Evolutionary conservation across 2,329 filamentous ascomycete species (phyloP), one percentile per base, ranked within the genome.

Genomic region (Ceratocystiopsis brevicomis): DNA sequence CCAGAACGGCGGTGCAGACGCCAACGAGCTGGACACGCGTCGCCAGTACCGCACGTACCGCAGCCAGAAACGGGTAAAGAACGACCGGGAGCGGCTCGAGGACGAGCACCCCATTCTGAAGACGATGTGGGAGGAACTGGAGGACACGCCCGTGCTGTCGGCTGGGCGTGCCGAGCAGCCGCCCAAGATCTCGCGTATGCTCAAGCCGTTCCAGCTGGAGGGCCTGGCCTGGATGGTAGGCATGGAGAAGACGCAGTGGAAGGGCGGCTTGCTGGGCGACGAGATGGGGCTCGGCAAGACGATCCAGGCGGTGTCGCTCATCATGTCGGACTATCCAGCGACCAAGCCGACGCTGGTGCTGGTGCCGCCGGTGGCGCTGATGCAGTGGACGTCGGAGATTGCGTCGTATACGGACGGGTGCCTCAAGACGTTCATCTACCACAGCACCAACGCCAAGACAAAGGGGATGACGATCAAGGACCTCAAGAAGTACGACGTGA

Each of bases 261-360:
- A 78, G 54, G 90, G 90, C 16, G 90, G 90, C 14, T 67, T 98
- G 3, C 71, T 98, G 2, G 90, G 90, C 46, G 90, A 98, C 53
- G 90, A 98, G 61, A 98, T 98, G 90, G 90, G 90, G 8, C 82
- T 98, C 63, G 90, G 90, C 41, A 98, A 98, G 65, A 98, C 90
- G 0, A 96, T 98, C 41, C 90, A 98, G 60, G 88, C 90, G 3
- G 90, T 98, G 16, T 95, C 88, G 3, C 71, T 98, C 38, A 86
- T 98, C 59, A 96, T 96, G 90, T 95, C 88, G 1, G 87, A 96
- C 57, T 95, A 83, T 53, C 88, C 87, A 4, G 81, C 78, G 18
- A 81, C 80, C 51, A 64, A 79, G 44, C 88, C 90, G 1, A 82
- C 85, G 0, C 67, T 96, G 4, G 87, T 96, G 1, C 70, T 95